A percentile compares a stretch with the other conserved stretches of the same genome.
Evolutionary conservation across 805 yeast species (phyloP).

Genomic region (Kluyveromyces lactis): DNA sequence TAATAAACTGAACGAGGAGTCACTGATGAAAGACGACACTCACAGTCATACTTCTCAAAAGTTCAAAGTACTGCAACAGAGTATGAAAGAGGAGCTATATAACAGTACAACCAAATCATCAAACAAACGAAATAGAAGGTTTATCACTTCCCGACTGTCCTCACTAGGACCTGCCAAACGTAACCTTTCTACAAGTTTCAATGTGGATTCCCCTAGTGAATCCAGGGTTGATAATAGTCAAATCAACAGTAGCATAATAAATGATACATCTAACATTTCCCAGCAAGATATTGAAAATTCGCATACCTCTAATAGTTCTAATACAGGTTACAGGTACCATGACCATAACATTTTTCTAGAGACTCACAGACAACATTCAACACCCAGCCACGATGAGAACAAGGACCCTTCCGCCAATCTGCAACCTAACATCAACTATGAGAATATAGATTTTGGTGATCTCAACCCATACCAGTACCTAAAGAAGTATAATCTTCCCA

Average conservation of each 20-base stretch:
- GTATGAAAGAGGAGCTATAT: constrained; percentile 18
- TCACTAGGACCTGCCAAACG: constrained; percentile 28
- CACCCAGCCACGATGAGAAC: constrained; percentile 1
- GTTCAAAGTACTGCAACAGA: constrained; percentile 18
- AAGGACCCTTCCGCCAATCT: not conserved
- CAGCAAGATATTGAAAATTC: constrained; percentile 5
- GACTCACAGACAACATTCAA: not conserved
- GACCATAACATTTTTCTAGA: constrained; percentile 8
- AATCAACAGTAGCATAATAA: constrained; percentile 1
- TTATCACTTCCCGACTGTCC: constrained; percentile 18
- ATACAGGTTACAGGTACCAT: constrained; percentile 1
- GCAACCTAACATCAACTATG: constrained; percentile 3
- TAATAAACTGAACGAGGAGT: not conserved
- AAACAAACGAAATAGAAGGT: constrained; percentile 20
- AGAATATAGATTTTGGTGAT: constrained; percentile 29
- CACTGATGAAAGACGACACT: not conserved
- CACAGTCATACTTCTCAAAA: constrained; percentile 13
- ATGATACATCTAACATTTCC: constrained; percentile 5
- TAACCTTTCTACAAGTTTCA: constrained; percentile 13
- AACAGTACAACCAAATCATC: constrained; percentile 15
- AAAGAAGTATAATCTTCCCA: constrained; percentile 30
- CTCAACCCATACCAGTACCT: constrained; percentile 35
- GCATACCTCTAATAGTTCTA: constrained; percentile 3
- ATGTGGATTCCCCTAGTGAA: constrained; percentile 5
- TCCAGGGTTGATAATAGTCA: constrained; percentile 1